Percentiles rank a stretch among this genome's conserved stretches.
Conservation (phyloP, 371 early-diverging fungal species). For the Mortierella sp. region DNA sequence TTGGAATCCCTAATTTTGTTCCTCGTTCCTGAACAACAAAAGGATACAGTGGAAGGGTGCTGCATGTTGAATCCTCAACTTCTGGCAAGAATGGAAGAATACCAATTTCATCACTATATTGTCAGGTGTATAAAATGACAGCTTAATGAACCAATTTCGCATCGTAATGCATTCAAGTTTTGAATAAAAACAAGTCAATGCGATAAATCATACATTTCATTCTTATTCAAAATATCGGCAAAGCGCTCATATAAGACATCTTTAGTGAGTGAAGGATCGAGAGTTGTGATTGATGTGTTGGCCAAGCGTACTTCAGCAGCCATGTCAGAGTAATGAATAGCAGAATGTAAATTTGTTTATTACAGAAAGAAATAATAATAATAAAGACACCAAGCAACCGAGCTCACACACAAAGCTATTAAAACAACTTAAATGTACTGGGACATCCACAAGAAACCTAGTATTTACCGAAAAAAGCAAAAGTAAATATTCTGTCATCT, state of each 20-base stretch:
- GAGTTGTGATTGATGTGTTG: constrained; percentile 37
- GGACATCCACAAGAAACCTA: constrained; percentile 58
- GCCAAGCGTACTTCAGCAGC: constrained; percentile 32
- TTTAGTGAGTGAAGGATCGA: constrained; percentile 38
- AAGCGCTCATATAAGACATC: constrained; percentile 34
- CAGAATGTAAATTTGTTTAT: neutral
- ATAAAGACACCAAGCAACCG: constrained; percentile 11
- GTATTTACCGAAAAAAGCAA: neutral
- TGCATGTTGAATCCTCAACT: neutral
- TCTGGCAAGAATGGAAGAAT: constrained; percentile 46
- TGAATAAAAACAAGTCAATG: neutral
- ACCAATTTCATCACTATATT: constrained; percentile 26
- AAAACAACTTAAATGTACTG: constrained; percentile 51
- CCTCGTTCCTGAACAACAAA: constrained; percentile 43
- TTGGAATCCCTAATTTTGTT: constrained; percentile 51
- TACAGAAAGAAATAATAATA: constrained; percentile 1
- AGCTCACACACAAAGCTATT: too few relatives aligned
- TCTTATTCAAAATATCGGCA: constrained; percentile 28
- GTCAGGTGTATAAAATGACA: neutral
- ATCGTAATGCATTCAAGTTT: neutral
- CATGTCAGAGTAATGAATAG: constrained; percentile 7
- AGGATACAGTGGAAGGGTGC: constrained; percentile 18
- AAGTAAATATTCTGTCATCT: neutral
- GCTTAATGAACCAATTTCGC: neutral
- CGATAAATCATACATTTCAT: constrained; percentile 35